phyloP scores from a whole-genome alignment of 2,329 filamentous ascomycete genomes.

The Trichoderma sp. region DNA sequence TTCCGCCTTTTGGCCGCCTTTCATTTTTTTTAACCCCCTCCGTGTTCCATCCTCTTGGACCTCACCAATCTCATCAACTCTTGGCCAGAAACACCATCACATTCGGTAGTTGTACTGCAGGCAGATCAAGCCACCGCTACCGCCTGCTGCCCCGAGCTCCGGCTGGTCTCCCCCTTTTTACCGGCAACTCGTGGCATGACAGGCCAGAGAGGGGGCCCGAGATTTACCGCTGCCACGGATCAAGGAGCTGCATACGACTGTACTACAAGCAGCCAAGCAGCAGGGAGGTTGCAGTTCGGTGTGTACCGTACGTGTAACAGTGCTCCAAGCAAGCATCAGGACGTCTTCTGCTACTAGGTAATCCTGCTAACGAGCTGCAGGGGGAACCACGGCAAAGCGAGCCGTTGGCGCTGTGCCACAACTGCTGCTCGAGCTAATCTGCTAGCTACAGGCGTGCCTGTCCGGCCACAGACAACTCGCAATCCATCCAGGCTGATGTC shows the following conservation, averaged over 20 bases:
- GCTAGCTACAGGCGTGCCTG: slow-evolving; percentile 2
- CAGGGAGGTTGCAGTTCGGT: too few species aligned
- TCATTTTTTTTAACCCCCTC: background rate
- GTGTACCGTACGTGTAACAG: too few species aligned
- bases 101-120: background rate
- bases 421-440: slow-evolving; percentile 10
- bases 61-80: background rate
- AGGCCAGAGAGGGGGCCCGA: too few species aligned
- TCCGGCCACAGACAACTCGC: background rate
- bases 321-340: background rate
- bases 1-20: background rate
- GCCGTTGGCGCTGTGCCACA: slow-evolving; percentile 6
- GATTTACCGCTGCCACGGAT: too few species aligned
- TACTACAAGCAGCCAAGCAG: too few species aligned
- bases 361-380: slow-evolving; percentile 6
- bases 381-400: slow-evolving; percentile 15
- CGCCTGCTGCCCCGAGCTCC: background rate
- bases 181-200: too few species aligned
- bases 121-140: background rate
- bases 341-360: background rate
- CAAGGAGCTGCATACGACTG: too few species aligned
- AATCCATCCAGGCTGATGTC: background rate
- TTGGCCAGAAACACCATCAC: slow-evolving; percentile 2
- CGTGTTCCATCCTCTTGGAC: too few species aligned
- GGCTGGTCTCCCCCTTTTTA: too few species aligned